Conservation (phyloP, 1,284 basidiomycete genomes). For the Papiliotrema fonsecae region DNA sequence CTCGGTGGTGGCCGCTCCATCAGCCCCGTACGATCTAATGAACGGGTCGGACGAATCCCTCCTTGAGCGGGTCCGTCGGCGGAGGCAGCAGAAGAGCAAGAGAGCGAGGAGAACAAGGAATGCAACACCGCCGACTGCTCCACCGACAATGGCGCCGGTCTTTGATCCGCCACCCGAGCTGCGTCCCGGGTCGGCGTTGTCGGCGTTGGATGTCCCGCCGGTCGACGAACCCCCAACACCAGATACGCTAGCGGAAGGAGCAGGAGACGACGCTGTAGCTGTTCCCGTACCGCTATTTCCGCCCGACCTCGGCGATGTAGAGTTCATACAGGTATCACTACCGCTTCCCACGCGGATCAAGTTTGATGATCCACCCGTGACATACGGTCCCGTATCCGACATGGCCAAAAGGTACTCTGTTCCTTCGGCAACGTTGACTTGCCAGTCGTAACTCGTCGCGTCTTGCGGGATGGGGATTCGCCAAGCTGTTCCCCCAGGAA, state of each 20-base stretch:
- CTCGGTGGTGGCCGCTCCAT: conserved; percentile 4
- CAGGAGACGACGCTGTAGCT: background rate
- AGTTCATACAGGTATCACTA: conserved; percentile 25
- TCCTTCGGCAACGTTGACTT: conserved; percentile 28
- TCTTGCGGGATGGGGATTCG: conserved; percentile 29
- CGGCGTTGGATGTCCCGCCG: conserved; percentile 11
- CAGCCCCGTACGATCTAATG: conserved; percentile 24
- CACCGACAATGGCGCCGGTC: conserved; percentile 39
- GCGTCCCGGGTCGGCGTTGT: background rate
- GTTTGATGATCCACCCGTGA: conserved; percentile 34
- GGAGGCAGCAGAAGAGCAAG: conserved; percentile 31
- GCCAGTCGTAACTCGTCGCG: conserved; percentile 22
- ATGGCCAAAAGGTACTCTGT: conserved; percentile 38
- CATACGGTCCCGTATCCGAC: conserved; percentile 31
- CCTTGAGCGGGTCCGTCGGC: conserved; percentile 16
- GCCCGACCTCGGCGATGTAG: conserved; percentile 14
- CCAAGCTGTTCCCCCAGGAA: conserved; percentile 36
- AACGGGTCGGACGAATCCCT: conserved; percentile 10
- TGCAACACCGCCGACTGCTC: conserved; percentile 37
- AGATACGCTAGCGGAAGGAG: conserved; percentile 7
- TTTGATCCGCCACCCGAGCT: conserved; percentile 1
- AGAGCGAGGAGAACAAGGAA: conserved; percentile 30
- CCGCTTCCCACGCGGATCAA: conserved; percentile 25
- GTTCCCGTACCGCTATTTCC: conserved; percentile 8
- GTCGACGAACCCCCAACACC: conserved; percentile 21